phyloP scores from a whole-genome alignment of 2,329 filamentous ascomycete genomes.

The Capronia epimyces region DNA sequence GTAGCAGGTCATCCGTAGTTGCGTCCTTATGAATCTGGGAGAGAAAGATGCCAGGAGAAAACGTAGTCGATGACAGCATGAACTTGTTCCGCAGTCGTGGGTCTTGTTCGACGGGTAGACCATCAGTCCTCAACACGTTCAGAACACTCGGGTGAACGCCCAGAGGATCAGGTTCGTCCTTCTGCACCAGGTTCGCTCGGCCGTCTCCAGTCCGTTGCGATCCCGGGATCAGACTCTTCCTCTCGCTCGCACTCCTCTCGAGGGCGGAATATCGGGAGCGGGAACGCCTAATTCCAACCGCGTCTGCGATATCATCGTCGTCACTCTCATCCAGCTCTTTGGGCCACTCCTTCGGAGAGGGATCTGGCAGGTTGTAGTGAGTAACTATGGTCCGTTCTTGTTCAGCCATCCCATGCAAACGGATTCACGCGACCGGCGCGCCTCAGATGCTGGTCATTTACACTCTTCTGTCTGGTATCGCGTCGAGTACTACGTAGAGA shows the following conservation, averaged over 20 bases:
- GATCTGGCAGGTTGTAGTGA: slow-evolving; percentile 77
- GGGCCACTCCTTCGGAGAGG: slow-evolving; percentile 82
- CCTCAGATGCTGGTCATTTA: neutral
- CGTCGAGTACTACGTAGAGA: slow-evolving; percentile 17
- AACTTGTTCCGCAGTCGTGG: slow-evolving; percentile 78
- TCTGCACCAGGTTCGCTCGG: slow-evolving; percentile 72
- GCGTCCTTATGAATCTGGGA: slow-evolving; percentile 85
- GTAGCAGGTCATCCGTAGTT: slow-evolving; percentile 72
- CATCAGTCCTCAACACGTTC: slow-evolving; percentile 67
- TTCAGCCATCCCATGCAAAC: slow-evolving; percentile 52
- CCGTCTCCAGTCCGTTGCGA: slow-evolving; percentile 64
- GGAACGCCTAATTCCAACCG: slow-evolving; percentile 46
- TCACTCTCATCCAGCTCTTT: slow-evolving; percentile 69
- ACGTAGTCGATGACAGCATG: slow-evolving; percentile 88
- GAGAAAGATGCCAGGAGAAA: slow-evolving; percentile 83
- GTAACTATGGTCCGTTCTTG: slow-evolving; percentile 72
- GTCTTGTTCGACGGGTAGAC: slow-evolving; percentile 80
- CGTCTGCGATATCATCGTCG: slow-evolving; percentile 47
- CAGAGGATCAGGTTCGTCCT: slow-evolving; percentile 87
- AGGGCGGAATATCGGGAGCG: slow-evolving; percentile 81
- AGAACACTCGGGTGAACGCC: slow-evolving; percentile 86
- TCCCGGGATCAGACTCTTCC: slow-evolving; percentile 60
- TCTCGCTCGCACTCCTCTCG: slow-evolving; percentile 66
- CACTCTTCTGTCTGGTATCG: slow-evolving; percentile 20
- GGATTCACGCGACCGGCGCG: slow-evolving; percentile 22